These are phyloP conservation scores for Fusarium torulosum DNA, from an alignment of 2,329 filamentous ascomycete species.

Conservation along the genomic window DNA sequence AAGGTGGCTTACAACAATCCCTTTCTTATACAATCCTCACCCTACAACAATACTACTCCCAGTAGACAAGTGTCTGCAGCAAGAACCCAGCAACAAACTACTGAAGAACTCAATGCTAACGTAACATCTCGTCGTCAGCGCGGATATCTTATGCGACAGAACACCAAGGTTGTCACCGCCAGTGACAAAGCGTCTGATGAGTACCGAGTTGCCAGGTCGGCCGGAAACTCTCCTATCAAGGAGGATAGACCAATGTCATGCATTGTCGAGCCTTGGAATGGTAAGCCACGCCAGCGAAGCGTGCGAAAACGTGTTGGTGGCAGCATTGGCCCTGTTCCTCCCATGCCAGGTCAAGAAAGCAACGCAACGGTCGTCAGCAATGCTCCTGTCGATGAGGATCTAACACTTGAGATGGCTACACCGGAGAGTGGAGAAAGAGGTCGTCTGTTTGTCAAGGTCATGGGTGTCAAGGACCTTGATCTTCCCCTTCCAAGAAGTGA, in stretches of 20 bases:
- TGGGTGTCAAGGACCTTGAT: constrained; percentile 95
- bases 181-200: constrained; percentile 78
- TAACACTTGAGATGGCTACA: constrained; percentile 65
- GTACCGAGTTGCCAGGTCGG: constrained; percentile 68
- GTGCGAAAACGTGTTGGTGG: constrained; percentile 64
- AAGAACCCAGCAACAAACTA: constrained; percentile 17
- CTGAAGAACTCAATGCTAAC: constrained; percentile 69
- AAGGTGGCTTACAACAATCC: constrained; percentile 74
- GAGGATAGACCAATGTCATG: constrained; percentile 88
- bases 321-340: constrained; percentile 76
- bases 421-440: constrained; percentile 90
- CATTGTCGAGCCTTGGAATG: constrained; percentile 98
- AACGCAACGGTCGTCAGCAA: constrained; percentile 76
- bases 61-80: constrained; percentile 62
- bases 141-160: constrained; percentile 98
- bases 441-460: constrained; percentile 96
- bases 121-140: constrained; percentile 77
- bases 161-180: constrained; percentile 96
- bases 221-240: constrained; percentile 77
- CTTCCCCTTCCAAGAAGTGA: constrained; percentile 90
- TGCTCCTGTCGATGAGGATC: constrained; percentile 76
- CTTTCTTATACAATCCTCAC: constrained; percentile 41
- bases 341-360: constrained; percentile 88
- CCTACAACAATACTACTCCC: constrained; percentile 40
- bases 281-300: constrained; percentile 76